Evolutionary conservation across 2,329 filamentous ascomycete species (phyloP), one percentile per base, ranked within the genome.

Genomic region (Neonectria coccinea): DNA sequence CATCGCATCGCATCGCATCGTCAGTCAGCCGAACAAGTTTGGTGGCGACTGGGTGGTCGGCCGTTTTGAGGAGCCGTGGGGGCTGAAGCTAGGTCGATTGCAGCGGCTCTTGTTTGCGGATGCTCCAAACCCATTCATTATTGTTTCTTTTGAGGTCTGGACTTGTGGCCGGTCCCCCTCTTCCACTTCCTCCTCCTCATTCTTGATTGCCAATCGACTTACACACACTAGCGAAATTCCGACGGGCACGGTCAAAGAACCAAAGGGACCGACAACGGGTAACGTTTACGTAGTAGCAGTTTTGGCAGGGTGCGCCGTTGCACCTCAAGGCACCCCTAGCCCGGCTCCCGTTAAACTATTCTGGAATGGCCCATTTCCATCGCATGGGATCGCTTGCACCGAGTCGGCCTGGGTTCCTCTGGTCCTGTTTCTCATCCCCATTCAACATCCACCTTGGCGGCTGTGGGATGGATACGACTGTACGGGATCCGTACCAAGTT

Each of bases 281-380:
- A 64, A 50, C 50, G 33, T 52, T 59, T 64, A 64, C 36, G 36
- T 39, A 39, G 36, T n/a, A n/a, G 36, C 36, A n/a, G 36, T 16
- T n/a, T 39, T 39, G 36, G 56, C 57, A 66, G 60, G 52, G 48
- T 48, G 59, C 60, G 55, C 58, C 56, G 33, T 64, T 60, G 56
- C 60, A 51, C 29, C 39, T 62, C 50, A 48, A 56, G 48, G 56
- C 60, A 51, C 29, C 41, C 65, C 50, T 52, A 55, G 48, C 57
- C 66, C 59, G 64, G 60, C 59, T 62, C 64, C 56, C 61, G 52
- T 52, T 14, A 36, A 60, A 53, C 51, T 62, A 47, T 55, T 62
- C 18, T 68, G 68, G 70, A 71, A 71, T 73, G 67, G 63, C 36
- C 36, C 14, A 39, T 39, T n/a, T n/a, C 36, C 16, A 11, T 42